Evolutionary conservation across 2,329 filamentous ascomycete genomes (phyloP).

Genomic region (Verticillium dahliae): DNA sequence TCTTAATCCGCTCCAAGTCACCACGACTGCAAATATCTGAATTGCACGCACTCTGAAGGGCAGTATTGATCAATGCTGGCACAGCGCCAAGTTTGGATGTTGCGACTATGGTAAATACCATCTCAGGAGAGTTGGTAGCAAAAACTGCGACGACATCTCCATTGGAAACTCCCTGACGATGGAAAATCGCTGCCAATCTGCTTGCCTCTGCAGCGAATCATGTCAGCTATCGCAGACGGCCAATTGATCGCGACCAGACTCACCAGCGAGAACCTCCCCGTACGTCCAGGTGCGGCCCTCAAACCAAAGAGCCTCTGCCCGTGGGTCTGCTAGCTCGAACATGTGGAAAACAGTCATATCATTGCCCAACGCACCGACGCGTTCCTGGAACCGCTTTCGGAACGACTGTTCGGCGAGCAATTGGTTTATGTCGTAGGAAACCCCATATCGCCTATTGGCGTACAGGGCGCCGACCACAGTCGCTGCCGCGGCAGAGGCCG

Average conservation of each 20-base stretch:
- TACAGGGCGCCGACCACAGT: not conserved
- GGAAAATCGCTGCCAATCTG: not conserved
- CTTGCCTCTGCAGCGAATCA: not conserved
- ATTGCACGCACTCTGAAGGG: not conserved
- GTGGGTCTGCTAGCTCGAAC: not conserved
- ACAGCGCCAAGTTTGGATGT: not conserved
- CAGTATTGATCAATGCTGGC: not conserved
- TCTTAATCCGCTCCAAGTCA: too few relatives aligned
- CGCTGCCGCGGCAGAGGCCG: not conserved
- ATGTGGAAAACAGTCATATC: not conserved
- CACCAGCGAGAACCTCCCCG: not conserved
- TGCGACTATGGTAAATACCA: not conserved
- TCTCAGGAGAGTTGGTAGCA: slow-evolving; percentile 1
- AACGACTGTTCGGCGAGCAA: not conserved
- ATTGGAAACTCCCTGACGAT: not conserved
- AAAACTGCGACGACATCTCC: not conserved
- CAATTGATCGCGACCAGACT: not conserved
- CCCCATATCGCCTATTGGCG: not conserved
- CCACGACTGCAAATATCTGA: too few relatives aligned
- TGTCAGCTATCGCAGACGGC: not conserved
- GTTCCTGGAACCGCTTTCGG: not conserved
- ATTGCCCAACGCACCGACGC: not conserved
- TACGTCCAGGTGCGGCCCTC: not conserved
- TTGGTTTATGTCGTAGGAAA: slow-evolving; percentile 1
- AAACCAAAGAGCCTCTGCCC: not conserved